phyloP scores from a whole-genome alignment of 768 basidiomycete genomes.

The Lactarius akahatsu region DNA sequence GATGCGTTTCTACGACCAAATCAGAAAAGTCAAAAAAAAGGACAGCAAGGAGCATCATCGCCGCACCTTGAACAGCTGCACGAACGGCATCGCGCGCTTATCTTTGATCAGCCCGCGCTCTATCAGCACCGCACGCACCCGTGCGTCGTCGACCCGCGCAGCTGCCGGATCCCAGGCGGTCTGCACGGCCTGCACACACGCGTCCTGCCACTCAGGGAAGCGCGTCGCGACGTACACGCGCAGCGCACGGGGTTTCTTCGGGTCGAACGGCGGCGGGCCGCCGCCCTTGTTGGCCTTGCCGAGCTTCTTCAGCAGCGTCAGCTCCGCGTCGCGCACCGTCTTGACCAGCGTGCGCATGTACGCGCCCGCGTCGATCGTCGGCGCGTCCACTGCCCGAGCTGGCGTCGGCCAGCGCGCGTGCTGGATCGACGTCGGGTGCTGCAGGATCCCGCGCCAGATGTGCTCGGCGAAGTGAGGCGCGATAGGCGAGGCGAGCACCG shows the following conservation, averaged over 20 bases:
- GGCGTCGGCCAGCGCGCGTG: constrained; percentile 80
- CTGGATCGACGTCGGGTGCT: constrained; percentile 76
- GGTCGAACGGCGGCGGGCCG: constrained; percentile 63
- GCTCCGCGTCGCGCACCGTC: constrained; percentile 87
- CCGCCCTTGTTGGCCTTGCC: constrained; percentile 71
- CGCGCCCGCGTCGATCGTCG: constrained; percentile 64
- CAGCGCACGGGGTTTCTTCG: constrained; percentile 80
- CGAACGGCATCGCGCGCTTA: constrained; percentile 94
- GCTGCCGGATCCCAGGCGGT: constrained; percentile 58
- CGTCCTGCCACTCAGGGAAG: constrained; percentile 95
- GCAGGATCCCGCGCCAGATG: constrained; percentile 76
- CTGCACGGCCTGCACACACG: constrained; percentile 72
- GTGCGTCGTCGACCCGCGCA: constrained; percentile 78
- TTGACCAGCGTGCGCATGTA: constrained; percentile 95
- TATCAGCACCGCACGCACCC: constrained; percentile 65
- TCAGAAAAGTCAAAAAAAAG: constrained; percentile 12
- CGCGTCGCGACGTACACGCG: constrained; percentile 85
- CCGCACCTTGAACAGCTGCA: constrained; percentile 86
- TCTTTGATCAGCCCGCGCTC: constrained; percentile 87
- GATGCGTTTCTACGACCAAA: constrained; percentile 69
- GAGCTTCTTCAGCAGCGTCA: constrained; percentile 72
- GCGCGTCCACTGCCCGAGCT: constrained; percentile 54
- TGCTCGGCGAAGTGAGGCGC: constrained; percentile 95
- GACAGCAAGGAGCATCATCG: background rate
- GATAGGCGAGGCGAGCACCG: constrained; percentile 79